phyloP scores from a whole-genome alignment of 2,329 filamentous ascomycete species.

The Aspergillus candidus region DNA sequence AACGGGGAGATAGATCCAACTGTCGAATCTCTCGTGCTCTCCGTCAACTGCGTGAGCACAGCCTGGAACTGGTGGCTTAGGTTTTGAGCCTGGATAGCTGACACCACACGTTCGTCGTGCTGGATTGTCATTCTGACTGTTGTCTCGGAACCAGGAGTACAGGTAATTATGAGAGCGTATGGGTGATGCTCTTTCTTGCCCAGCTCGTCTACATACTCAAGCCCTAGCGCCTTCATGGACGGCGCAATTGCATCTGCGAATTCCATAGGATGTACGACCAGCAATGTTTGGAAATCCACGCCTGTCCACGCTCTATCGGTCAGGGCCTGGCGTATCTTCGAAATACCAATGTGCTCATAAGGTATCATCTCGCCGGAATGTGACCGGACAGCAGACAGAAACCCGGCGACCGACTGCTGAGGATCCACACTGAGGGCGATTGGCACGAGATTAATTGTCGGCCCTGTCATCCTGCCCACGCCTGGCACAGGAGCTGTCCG shows the following conservation, averaged over 20 bases:
- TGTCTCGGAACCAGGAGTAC: background rate
- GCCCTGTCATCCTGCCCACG: no score
- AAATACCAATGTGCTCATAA: background rate
- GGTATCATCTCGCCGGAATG: conserved; percentile 1
- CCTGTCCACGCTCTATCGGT: no score
- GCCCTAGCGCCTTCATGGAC: background rate
- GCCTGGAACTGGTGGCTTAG: no score
- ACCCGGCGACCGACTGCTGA: no score
- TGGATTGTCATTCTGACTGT: background rate
- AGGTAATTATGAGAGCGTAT: background rate
- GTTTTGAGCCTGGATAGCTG: background rate
- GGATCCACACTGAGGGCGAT: no score
- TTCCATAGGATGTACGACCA: background rate
- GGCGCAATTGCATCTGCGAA: background rate
- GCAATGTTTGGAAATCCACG: background rate
- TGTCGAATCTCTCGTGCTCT: background rate
- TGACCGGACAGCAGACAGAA: no score
- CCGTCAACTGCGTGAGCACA: no score
- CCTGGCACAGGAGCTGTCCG: no score
- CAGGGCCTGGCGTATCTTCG: no score
- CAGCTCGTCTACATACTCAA: background rate
- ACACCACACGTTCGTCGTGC: background rate
- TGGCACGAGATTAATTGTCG: no score
- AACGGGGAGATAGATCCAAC: background rate
- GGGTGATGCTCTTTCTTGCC: background rate